These are phyloP conservation scores for Oropetium thomaeum DNA, from an alignment of 176 grass and related monocot species.

Conservation along the genomic window DNA sequence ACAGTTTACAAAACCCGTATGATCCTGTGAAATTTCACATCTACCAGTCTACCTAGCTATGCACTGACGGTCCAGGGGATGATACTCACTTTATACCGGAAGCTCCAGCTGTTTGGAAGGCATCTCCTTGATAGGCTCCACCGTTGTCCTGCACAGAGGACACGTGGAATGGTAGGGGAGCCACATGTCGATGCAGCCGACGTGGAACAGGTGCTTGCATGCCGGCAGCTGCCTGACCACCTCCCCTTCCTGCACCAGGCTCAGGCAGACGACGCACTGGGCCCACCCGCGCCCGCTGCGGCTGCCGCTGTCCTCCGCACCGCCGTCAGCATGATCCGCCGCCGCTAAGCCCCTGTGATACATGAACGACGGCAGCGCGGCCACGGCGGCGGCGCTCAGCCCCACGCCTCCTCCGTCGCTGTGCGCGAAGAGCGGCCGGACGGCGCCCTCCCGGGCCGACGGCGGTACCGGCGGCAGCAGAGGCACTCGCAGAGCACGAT, in stretches of 20 bases:
- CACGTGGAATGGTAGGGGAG: slow-evolving; percentile 58
- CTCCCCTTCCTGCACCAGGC: slow-evolving; percentile 53
- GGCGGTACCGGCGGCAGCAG: slow-evolving; percentile 34
- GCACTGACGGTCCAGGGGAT: no score
- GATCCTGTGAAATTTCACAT: no score
- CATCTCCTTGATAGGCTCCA: slow-evolving; percentile 5
- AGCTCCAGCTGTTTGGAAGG: background rate
- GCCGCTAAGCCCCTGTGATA: slow-evolving; percentile 7
- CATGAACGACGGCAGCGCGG: slow-evolving; percentile 42
- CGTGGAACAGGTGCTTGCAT: no score
- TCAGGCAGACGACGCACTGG: slow-evolving; percentile 71
- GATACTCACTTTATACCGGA: slow-evolving; percentile 18
- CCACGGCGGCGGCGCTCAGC: slow-evolving; percentile 36
- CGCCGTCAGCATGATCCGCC: no score
- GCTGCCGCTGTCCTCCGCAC: background rate
- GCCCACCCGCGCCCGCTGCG: slow-evolving; percentile 33
- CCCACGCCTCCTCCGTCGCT: background rate
- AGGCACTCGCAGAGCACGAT: slow-evolving; percentile 46
- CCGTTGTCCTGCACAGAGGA: slow-evolving; percentile 55
- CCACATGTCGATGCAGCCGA: slow-evolving; percentile 62
- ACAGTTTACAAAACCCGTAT: no score
- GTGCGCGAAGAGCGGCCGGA: slow-evolving; percentile 22
- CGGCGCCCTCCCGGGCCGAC: no score
- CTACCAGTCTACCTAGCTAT: no score
- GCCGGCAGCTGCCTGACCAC: slow-evolving; percentile 53